phyloP scores from a whole-genome alignment of 129 eudicot species.

The Flaveria bidentis region DNA sequence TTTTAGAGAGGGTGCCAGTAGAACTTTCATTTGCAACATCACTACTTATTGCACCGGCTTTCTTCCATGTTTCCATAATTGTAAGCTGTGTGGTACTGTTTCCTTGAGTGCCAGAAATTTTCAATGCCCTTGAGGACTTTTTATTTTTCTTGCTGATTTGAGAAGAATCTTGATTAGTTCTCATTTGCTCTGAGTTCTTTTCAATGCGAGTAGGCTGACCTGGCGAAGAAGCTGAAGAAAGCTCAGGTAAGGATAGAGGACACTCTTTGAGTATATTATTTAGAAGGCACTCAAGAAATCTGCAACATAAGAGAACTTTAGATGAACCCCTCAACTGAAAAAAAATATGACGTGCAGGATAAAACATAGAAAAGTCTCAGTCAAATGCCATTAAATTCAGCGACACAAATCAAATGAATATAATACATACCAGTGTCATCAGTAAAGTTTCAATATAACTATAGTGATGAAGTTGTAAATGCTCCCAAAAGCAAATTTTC shows the following conservation, averaged over 20 bases:
- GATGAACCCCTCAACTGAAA: conserved; percentile 2
- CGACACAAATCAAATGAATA: conserved; percentile 7
- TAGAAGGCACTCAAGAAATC: conserved; percentile 73
- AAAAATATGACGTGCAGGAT: conserved; percentile 11
- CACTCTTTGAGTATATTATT: conserved; percentile 52
- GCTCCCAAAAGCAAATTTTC: not conserved
- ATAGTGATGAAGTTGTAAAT: not conserved
- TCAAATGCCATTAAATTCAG: not conserved
- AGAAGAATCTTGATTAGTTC: conserved; percentile 41
- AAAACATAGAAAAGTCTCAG: not conserved
- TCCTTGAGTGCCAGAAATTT: conserved; percentile 44
- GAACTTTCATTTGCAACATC: conserved; percentile 44
- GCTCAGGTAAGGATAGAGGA: conserved; percentile 57
- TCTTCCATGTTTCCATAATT: conserved; percentile 54
- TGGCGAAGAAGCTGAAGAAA: conserved; percentile 38
- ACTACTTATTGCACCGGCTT: conserved; percentile 55
- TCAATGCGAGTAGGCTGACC: conserved; percentile 41
- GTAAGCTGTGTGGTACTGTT: conserved; percentile 59
- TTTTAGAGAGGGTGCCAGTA: conserved; percentile 35
- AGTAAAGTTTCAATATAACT: not conserved
- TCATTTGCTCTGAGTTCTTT: conserved; percentile 40
- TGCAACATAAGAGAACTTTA: conserved; percentile 40
- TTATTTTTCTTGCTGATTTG: conserved; percentile 44
- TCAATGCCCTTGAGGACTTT: conserved; percentile 43
- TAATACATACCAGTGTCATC: not conserved